A percentile compares a stretch with the other conserved stretches of the same genome.
Evolutionary conservation across 371 early-diverging fungal genomes (phyloP).

Genomic region (Rhizopus stolonifer): DNA sequence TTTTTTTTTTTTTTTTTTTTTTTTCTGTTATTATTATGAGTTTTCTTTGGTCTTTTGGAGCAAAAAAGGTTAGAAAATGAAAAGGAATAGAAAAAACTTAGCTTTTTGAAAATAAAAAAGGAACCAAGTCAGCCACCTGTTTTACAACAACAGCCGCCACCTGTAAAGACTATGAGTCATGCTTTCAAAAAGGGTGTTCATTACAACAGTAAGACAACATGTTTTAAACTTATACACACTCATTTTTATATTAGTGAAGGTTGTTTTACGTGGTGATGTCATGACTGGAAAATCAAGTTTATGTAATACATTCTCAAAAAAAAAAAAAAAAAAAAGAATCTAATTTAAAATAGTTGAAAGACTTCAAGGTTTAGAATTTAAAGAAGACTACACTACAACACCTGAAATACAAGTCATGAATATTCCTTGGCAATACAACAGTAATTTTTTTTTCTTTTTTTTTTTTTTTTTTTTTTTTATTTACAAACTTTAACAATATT

Average conservation of each 20-base stretch:
- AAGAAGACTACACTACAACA: constrained; percentile 51
- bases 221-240: neutral
- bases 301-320: constrained; percentile 44
- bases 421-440: constrained; percentile 67
- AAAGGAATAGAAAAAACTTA: neutral
- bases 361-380: constrained; percentile 58
- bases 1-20: neutral
- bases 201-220: constrained; percentile 50
- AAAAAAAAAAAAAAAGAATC: constrained; percentile 1
- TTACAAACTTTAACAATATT: neutral
- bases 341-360: constrained; percentile 47
- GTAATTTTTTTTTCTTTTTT: no score
- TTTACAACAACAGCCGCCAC: constrained; percentile 18
- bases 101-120: constrained; percentile 1
- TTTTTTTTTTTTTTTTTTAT: no score
- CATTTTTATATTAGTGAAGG: constrained; percentile 54
- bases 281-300: constrained; percentile 65
- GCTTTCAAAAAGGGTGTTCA: constrained; percentile 55
- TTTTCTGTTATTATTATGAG: constrained; percentile 23
- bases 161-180: constrained; percentile 47
- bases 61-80: constrained; percentile 23
- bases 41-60: constrained; percentile 45
- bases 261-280: constrained; percentile 65
- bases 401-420: constrained; percentile 69
- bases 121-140: constrained; percentile 14